These are phyloP conservation scores for Ceriops decandra DNA, from an alignment of 345 rosid species.

Conservation along the genomic window DNA sequence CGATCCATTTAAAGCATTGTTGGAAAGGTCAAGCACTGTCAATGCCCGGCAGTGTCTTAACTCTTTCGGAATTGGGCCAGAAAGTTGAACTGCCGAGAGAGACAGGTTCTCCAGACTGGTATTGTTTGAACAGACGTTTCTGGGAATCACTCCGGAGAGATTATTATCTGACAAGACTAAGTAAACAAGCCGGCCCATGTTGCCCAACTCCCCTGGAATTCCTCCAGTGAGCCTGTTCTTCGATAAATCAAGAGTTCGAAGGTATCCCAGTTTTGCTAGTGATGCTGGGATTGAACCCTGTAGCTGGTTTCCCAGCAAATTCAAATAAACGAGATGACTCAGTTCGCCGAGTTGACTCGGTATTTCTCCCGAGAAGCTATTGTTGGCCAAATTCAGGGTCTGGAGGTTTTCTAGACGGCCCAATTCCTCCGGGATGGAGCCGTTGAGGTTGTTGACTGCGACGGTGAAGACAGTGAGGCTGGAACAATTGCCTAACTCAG, in stretches of 20 bases:
- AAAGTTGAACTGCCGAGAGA: conserved; percentile 53
- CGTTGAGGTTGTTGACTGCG: conserved; percentile 60
- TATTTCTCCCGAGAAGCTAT: conserved; percentile 66
- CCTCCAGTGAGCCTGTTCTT: conserved; percentile 60
- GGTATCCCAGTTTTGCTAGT: conserved; percentile 42
- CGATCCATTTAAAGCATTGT: conserved; percentile 61
- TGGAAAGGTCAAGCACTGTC: conserved; percentile 73
- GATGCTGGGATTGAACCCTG: conserved; percentile 60
- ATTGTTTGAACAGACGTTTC: conserved; percentile 48
- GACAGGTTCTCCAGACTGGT: conserved; percentile 47
- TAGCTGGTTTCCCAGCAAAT: conserved; percentile 62
- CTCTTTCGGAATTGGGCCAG: conserved; percentile 64
- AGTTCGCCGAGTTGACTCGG: conserved; percentile 61
- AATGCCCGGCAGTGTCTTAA: conserved; percentile 55
- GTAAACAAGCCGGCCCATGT: conserved; percentile 53
- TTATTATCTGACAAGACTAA: conserved; percentile 59
- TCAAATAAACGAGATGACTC: conserved; percentile 55
- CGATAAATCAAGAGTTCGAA: conserved; percentile 69
- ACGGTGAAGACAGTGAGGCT: conserved; percentile 47
- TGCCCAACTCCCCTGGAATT: conserved; percentile 70
- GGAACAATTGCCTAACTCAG: conserved; percentile 72
- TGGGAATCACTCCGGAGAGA: conserved; percentile 56
- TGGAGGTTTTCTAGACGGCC: conserved; percentile 49
- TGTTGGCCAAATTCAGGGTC: conserved; percentile 62
- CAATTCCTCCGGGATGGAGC: conserved; percentile 64